Base-by-base conservation (phyloP, 345 rosid genomes). In the Carallia pectinifolia region DNA sequence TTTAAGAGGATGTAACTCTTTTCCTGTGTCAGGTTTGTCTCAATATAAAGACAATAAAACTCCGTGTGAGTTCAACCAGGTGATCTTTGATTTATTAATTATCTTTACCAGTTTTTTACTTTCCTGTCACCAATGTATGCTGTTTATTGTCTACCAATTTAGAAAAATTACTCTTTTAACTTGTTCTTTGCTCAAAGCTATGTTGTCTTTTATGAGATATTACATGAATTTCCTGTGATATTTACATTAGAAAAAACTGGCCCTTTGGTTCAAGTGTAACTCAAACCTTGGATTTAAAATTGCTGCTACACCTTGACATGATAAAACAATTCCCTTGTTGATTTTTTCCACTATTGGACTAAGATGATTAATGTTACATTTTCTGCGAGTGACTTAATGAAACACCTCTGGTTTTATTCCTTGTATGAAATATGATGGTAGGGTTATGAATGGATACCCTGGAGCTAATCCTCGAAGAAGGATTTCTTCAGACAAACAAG, bases 11-110 rank as follows among this genome's bases (percentile, higher is more conserved):
- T 73, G 15, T 75, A 64, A 34, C 31, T 58, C 53, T 62, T 61
- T 7, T 68, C 39, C 53, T 69, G 63, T 83, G 36, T 67, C 88
- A 95, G 99, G 98, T 95, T 79, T 95, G 97, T 74, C 96, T 95
- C 67, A 90, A 90, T 81, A 90, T 95, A 67, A 84, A 82, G 77
- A 88, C 97, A 10, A 76, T 82, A 74, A 95, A 84, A 69, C 82
- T 89, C 50, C 75, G 89, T 1, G 83, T 62, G 61, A 86, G 86
- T 77, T 84, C 85, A 60, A 58, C 91, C 77, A 88, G 97, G 98
- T 94, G 84, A 53, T 67, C 23, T 31, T 75, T 31, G 48, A 52
- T 79, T 61, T 0, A 48, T 68, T 63, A 65, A 17, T 23, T n/a
- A 8, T 19, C 23, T 38, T 65, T 76, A 65, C 9, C 47, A 33